A percentile compares a stretch with the other conserved stretches of the same genome.
Conservation (phyloP, 805 yeast genomes). For the Candida vartiovaarae region DNA sequence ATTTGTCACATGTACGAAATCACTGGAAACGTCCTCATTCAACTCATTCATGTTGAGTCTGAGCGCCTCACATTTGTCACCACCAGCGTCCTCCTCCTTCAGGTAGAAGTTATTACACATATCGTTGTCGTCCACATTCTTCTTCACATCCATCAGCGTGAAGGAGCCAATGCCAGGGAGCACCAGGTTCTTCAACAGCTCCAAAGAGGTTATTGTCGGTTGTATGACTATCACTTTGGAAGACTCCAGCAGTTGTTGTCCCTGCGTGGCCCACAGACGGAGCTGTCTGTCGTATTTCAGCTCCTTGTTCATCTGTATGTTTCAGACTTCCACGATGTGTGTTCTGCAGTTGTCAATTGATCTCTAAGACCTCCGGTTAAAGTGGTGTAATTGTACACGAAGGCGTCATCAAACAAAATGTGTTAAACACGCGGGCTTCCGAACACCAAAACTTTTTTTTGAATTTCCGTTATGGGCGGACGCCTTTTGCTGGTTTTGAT, state of each 20-base stretch:
- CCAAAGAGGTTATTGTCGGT: conserved; percentile 53
- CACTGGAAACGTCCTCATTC: conserved; percentile 46
- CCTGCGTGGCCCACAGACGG: conserved; percentile 76
- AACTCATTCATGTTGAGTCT: conserved; percentile 41
- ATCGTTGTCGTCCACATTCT: conserved; percentile 34
- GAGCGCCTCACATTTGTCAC: conserved; percentile 32
- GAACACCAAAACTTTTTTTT: too few relatives aligned
- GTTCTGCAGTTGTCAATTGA: too few relatives aligned
- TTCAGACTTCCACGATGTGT: too few relatives aligned
- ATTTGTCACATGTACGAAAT: conserved; percentile 5
- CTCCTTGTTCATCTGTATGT: conserved; percentile 22
- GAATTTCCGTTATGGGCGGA: too few relatives aligned
- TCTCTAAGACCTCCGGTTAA: too few relatives aligned
- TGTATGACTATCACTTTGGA: conserved; percentile 58
- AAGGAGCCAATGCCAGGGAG: conserved; percentile 68
- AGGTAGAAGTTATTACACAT: conserved; percentile 60
- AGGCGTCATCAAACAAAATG: too few relatives aligned
- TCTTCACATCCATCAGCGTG: conserved; percentile 45
- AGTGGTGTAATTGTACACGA: too few relatives aligned
- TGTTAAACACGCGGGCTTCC: too few relatives aligned
- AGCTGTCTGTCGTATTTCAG: conserved; percentile 80
- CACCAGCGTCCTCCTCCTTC: conserved; percentile 36
- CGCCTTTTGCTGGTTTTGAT: too few relatives aligned
- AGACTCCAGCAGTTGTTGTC: conserved; percentile 54
- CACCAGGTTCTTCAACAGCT: conserved; percentile 68